A percentile compares a stretch with the other conserved stretches of the same genome.
These are phyloP conservation scores for Coemansia sp. DNA, from an alignment of 192 early-diverging fungal genomes.

Conservation along the genomic window DNA sequence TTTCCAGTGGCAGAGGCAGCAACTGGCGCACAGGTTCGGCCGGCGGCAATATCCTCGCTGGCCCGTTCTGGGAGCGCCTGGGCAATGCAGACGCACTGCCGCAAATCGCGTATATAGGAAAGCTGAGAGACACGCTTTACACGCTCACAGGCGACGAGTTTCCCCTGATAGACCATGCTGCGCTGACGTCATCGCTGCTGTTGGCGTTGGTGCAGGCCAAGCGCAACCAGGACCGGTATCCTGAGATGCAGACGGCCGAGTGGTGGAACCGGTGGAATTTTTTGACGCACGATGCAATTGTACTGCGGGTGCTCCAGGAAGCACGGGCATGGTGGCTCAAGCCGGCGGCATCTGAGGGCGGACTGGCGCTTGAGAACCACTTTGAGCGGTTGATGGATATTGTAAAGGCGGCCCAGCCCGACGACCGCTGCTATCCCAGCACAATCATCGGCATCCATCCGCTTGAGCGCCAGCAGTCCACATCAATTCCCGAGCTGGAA, in stretches of 20 bases:
- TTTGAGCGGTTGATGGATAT: conserved; percentile 32
- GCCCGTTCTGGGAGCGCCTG: conserved; percentile 46
- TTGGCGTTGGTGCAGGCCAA: conserved; percentile 39
- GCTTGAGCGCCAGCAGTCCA: conserved; percentile 10
- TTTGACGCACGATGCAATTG: conserved; percentile 38
- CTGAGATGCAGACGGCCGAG: conserved; percentile 34
- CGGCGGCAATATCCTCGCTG: conserved; percentile 40
- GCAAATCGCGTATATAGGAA: conserved; percentile 64
- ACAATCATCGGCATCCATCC: conserved; percentile 39
- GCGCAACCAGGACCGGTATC: conserved; percentile 41
- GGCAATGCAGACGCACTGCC: conserved; percentile 16
- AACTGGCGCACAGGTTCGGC: conserved; percentile 46
- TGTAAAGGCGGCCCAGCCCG: conserved; percentile 12
- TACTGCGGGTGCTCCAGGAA: conserved; percentile 46
- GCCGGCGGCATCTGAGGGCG: conserved; percentile 8
- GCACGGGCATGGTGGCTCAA: conserved; percentile 45
- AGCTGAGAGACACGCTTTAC: conserved; percentile 66
- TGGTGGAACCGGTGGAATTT: conserved; percentile 55
- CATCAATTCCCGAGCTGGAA: conserved; percentile 19
- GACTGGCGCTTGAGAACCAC: conserved; percentile 20
- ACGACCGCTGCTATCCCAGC: conserved; percentile 23
- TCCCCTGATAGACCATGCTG: conserved; percentile 56
- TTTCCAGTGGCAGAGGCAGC: conserved; percentile 1
- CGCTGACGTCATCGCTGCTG: conserved; percentile 48
- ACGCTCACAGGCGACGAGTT: conserved; percentile 67